Percentiles rank a stretch among this genome's conserved stretches.
These are phyloP conservation scores for Vitis labrusca DNA, from an alignment of 164 flowering plant species.

Conservation along the genomic window DNA sequence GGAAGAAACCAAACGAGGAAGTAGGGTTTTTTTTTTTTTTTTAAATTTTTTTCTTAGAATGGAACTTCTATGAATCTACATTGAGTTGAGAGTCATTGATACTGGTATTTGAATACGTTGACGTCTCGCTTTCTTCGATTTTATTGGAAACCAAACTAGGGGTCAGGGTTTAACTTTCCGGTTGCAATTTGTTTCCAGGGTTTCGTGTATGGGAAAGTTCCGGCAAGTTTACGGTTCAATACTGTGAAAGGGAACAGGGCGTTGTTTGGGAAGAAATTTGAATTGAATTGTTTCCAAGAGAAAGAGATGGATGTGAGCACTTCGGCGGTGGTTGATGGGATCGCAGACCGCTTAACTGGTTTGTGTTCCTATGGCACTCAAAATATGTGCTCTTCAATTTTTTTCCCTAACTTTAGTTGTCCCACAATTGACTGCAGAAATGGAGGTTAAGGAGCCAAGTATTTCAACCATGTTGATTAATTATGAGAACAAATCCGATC, in stretches of 20 bases:
- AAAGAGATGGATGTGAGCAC: constrained; percentile 48
- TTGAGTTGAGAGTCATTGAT: too few species aligned
- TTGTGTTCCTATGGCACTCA: not conserved
- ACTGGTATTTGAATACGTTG: too few species aligned
- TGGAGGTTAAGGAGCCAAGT: constrained; percentile 60
- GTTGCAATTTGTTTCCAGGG: constrained; percentile 13
- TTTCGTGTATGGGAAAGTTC: not conserved
- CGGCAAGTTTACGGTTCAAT: constrained; percentile 16
- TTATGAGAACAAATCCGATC: constrained; percentile 73
- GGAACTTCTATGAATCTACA: too few species aligned
- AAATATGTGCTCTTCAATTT: not conserved
- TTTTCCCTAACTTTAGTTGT: not conserved
- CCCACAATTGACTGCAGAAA: constrained; percentile 24
- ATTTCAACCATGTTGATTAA: constrained; percentile 85
- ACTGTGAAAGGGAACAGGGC: constrained; percentile 9
- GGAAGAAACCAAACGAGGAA: too few species aligned
- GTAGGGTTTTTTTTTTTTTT: too few species aligned
- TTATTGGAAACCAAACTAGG: too few species aligned
- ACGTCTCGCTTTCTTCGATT: too few species aligned
- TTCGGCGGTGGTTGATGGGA: constrained; percentile 36
- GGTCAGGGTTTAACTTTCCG: too few species aligned
- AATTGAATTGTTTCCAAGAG: constrained; percentile 35
- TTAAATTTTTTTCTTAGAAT: too few species aligned
- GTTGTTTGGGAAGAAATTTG: constrained; percentile 24
- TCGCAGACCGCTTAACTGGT: constrained; percentile 40